A percentile compares a stretch with the other conserved stretches of the same genome.
Conservation (phyloP, 2,329 filamentous ascomycete species). For the Aschersonia sp. region DNA sequence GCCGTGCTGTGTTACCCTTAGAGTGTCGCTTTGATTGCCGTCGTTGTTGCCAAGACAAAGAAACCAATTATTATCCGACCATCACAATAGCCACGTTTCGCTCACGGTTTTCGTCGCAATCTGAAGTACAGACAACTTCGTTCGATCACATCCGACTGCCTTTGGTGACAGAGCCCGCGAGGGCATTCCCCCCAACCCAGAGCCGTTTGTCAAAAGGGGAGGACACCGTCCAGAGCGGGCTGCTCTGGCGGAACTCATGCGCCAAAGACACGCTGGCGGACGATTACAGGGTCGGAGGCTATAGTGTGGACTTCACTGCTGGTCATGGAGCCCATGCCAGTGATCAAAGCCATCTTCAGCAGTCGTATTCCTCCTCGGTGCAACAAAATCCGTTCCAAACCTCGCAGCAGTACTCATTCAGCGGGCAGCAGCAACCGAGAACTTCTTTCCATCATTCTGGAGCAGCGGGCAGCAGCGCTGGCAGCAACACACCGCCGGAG, state of each 20-base stretch:
- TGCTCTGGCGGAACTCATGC: conserved; percentile 67
- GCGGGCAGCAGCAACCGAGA: conserved; percentile 16
- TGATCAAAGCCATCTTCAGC: conserved; percentile 48
- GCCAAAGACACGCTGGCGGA: conserved; percentile 58
- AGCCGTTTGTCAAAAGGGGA: conserved; percentile 47
- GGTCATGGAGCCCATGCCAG: conserved; percentile 50
- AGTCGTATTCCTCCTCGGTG: conserved; percentile 41
- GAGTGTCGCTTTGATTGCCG: not conserved
- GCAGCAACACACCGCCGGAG: conserved; percentile 29
- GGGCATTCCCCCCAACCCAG: conserved; percentile 34
- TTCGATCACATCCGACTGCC: conserved; percentile 3
- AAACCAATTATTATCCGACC: not conserved
- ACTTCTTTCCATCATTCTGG: conserved; percentile 33
- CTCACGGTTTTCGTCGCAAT: not conserved
- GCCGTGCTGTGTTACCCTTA: not conserved
- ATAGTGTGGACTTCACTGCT: conserved; percentile 59
- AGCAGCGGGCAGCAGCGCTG: conserved; percentile 16
- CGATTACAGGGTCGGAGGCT: conserved; percentile 59
- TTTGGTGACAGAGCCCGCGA: conserved; percentile 32
- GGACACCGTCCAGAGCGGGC: conserved; percentile 59
- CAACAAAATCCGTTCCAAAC: conserved; percentile 12
- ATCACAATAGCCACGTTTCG: conserved; percentile 3
- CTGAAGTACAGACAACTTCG: not conserved
- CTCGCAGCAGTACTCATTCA: conserved; percentile 5
- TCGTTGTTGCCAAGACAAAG: not conserved